Base-by-base conservation (phyloP, 179 eudicot species). In the Actinidia chinensis region DNA sequence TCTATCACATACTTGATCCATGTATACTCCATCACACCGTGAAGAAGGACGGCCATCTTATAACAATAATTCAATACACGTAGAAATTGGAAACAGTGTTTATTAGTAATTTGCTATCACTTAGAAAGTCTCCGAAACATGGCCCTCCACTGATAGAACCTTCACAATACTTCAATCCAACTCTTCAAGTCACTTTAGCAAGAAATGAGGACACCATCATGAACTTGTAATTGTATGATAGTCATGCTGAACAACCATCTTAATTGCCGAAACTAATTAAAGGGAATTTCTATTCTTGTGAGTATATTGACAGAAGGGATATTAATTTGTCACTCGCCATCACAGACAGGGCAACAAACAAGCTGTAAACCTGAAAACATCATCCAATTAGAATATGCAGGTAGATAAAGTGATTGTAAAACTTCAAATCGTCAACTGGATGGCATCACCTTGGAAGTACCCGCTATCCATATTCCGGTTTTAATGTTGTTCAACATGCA, bases 301-400 rank as follows among this genome's bases (percentile, higher is more conserved):
- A 9, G 8, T 47, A n/a, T 73, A 23, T 25, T 15, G 6, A 50
- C 6, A 48, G 56, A 13, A 43, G 61, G 48, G 36, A 46, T 23
- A 18, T 12, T 48, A 51, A 9, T 47, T 64, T 66, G 14, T 75
- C 51, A 44, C 4, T 88, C 83, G 65, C 90, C 92, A 88, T 95
- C 93, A 76, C 98, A 93, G 44, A 93, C 98, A 36, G 97, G 98
- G 82, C 97, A 95, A 13, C 98, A 88, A 80, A 88, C 98, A 17
- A 93, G 95, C 91, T 95, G 98, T 79, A 95, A 79, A 90, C 93
- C 98, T 95, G 90, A 67, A 81, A 80, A 55, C 28, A 40, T 18
- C 44, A 54, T n/a, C 67, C 46, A 58, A 58, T 42, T 25, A 74
- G 67, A 58, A 59, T 55, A 55, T 54, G 25, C 17, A 18, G 47